Evolutionary conservation across 176 grass and related monocot species (phyloP), one percentile per base, ranked within the genome.

Genomic region (Areca catechu): DNA sequence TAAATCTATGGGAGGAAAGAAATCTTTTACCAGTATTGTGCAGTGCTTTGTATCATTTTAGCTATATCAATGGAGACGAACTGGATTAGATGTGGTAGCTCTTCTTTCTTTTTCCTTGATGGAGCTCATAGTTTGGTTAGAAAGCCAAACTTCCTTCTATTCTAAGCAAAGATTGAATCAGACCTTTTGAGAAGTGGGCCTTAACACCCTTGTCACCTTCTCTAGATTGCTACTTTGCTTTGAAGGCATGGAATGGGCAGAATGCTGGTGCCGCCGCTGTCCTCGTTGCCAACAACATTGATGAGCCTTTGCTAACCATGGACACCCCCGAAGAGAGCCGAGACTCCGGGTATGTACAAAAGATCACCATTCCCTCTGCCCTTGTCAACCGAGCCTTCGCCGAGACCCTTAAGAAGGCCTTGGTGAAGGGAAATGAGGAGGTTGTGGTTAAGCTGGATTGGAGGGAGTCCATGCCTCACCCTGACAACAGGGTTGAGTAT

Each of bases 171-270:
- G 48, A 0, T 25, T 15, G 15, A 5, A 19, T 17, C 23, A 24
- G 48, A 10, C 17, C 20, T 22, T 10, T 43, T 14, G 34, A 15
- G 10, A 15, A 53, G 24, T 9, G 24, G n/a, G 53, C 15, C 12
- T 10, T 16, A 51, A 25, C 14, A 17, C 7, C 7, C 18, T 34
- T 20, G 6, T 18, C 56, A 18, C 48, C 51, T 62, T 21, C 47
- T 66, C 3, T 72, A 97, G 92, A 82, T 9, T 97, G 92, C 79
- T 97, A 82, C 83, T 91, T 97, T 74, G 86, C 86, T 18, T 68
- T 85, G 63, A 97, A 97, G 81, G 72, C 92, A 82, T 97, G 92
- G 92, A 53, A 97, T 74, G 86, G 83, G 54, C 86, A 97, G 68
- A 1, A 4, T 0, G 92, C 86, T 3, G 92, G 92, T 62, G 92